Base-by-base conservation (phyloP, 2,329 filamentous ascomycete species). In the Zymoseptoria brevis region DNA sequence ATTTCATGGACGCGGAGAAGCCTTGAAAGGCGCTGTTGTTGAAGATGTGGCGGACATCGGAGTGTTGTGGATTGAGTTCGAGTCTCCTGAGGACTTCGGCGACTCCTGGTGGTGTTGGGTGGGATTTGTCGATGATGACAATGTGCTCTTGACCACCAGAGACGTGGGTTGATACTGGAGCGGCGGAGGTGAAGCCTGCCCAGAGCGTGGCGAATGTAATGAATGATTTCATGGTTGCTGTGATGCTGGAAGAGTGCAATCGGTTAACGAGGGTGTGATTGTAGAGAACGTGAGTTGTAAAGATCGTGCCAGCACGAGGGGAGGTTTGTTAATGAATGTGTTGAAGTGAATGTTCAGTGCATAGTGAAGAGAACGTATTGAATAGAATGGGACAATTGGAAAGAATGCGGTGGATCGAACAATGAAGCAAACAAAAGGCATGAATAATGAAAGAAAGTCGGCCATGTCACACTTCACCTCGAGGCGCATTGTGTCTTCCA, bases 21-120 rank as follows among this genome's bases (percentile, higher is more conserved):
- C 75, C 74, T 35, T 68, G 66, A 66, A 77, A 75, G 13, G 68
- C 72, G 50, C 67, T 70, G 64, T 77, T 76, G 65, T 77, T 73
- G 71, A 71, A 76, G 45, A 73, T 68, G 51, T 75, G 69, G 19
- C 67, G 59, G 56, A 76, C 74, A 59, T 75, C 70, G 3, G 73
- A 65, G 60, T 77, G 74, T 8, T 71, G 66, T n/a, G 68, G 61
- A 55, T 70, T 63, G 11, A 79, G 72, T 11, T 70, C 69, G 13
- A 76, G 60, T 45, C 71, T 64, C 16, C 66, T 59, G 19, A 77
- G 67, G 6, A 76, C 67, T 41, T 74, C 70, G 16, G 68, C 65
- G 58, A 74, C 68, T 45, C 72, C 68, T 19, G 73, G 70, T 50
- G 68, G 64, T 16, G 66, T 63, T 22, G 71, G 67, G 16, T 68